Evolutionary conservation across 495 filamentous ascomycete genomes (phyloP), one percentile per base, ranked within the genome.

Genomic region (Hyaloscypha hepaticicola): DNA sequence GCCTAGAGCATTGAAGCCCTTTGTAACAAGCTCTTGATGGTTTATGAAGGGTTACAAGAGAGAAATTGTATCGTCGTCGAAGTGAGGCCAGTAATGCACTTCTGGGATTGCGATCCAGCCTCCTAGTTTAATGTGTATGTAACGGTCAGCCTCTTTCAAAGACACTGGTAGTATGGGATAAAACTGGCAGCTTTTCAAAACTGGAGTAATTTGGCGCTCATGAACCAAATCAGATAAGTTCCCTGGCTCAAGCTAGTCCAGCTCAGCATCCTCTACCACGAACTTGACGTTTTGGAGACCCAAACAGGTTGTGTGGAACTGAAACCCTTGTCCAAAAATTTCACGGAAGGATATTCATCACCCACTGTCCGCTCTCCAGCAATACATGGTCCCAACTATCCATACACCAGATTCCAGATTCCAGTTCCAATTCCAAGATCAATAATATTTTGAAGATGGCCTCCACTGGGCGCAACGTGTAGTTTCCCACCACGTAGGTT

Each of bases 341-440:
- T 80, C 5, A 84, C 77, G 60, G 74, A 62, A 6, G 83, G 83
- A 70, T 82, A 85, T 12, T 78, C 61, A 63, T 90, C 86, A 4
- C 80, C 75, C 77, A 84, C 79, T 85, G 72, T 6, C 3, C 25
- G 31, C 7, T 19, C 29, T 24, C 12, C 8, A 19, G 51, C 1
- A 77, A 73, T 82, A 82, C 81, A 88, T 8, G 29, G 26, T 28
- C 65, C 76, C 70, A 66, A 80, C 78, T 86, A 67, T 83, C 86
- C 45, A 88, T 80, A n/a, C n/a, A n/a, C n/a, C n/a, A n/a, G n/a
- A 6, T 83, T 84, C 85, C 85, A 89, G 29, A 86, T 85, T 16
- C 86, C 86, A 5, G 86, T 89, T 14, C 86, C 86, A 0, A 85
- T 88, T 19, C 86, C 86, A 55, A 88, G 77, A 58, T 89, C 86